Percentiles rank a stretch among this genome's conserved stretches.
Conservation (phyloP, 2,329 filamentous ascomycete genomes). For the Monosporascus cannonballus region DNA sequence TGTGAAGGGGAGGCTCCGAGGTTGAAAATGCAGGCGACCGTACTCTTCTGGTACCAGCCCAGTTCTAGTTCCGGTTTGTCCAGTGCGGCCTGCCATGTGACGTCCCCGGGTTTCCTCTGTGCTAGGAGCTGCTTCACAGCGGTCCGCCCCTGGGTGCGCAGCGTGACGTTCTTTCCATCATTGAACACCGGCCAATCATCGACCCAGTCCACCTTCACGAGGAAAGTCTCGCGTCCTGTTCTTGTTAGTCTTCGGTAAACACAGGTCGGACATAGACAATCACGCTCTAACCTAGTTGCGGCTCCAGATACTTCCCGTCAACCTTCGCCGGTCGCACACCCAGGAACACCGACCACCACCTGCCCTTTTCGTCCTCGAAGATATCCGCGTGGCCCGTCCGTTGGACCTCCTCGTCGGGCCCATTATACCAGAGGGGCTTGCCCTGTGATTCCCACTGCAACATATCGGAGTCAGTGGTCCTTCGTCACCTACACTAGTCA, state of each 20-base stretch:
- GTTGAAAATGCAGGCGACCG: neutral
- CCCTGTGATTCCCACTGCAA: slow-evolving; percentile 37
- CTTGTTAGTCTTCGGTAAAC: neutral
- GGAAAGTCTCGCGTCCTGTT: slow-evolving; percentile 41
- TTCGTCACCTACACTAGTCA: no score
- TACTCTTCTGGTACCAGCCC: slow-evolving; percentile 34
- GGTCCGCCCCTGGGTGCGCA: slow-evolving; percentile 28
- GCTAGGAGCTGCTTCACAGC: slow-evolving; percentile 8
- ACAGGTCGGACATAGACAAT: no score
- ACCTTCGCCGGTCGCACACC: slow-evolving; percentile 33
- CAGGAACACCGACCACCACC: slow-evolving; percentile 43
- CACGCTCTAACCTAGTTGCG: slow-evolving; percentile 32
- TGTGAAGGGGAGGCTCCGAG: neutral
- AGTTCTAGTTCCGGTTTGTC: slow-evolving; percentile 21
- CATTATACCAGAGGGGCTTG: slow-evolving; percentile 41
- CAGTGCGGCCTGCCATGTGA: slow-evolving; percentile 30
- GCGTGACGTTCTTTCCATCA: slow-evolving; percentile 35
- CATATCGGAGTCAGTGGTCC: no score
- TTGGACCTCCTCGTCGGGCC: slow-evolving; percentile 40
- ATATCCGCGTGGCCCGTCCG: slow-evolving; percentile 44
- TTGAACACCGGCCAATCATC: slow-evolving; percentile 48
- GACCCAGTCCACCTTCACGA: slow-evolving; percentile 43
- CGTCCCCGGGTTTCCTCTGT: slow-evolving; percentile 25
- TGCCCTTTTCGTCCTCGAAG: slow-evolving; percentile 36
- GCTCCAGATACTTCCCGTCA: slow-evolving; percentile 27